Evolutionary conservation across 192 early-diverging fungal genomes (phyloP), one percentile per base, ranked within the genome.

Genomic region (Podochytrium sp.): DNA sequence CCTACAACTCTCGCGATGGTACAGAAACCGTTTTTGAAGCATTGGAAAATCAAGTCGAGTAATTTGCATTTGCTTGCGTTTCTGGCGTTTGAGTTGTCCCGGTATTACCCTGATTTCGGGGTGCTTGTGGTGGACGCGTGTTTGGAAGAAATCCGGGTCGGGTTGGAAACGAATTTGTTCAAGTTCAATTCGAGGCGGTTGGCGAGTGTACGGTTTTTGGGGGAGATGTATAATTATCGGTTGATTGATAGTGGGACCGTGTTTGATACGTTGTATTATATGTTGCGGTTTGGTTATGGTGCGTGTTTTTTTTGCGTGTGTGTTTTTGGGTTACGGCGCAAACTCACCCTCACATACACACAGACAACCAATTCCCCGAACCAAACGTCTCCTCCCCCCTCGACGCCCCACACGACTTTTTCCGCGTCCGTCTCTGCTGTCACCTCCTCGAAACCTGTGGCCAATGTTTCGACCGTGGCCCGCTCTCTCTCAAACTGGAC

Each of bases 31-130:
- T 98, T 99, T 62, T 85, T 85, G 64, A 97, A 98, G 72, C 82
- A 94, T 27, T 96, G 94, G 95, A 96, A 97, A 79, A 86, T 98
- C 63, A 95, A 95, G 76, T 94, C 90, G 75, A 87, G 90, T 59
- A 93, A 96, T 63, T 81, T 98, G 34, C 89, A 92, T 43, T 73
- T 95, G 60, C 83, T 95, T 76, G 93, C 96, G 3, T 94, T 91
- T 76, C 73, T 96, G 14, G 89, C 90, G 1, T 87, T 84, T 14
- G 92, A 92, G 29, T 83, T 98, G 53, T 84, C 90, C 25, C 83
- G 87, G 18, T 90, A 92, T 69, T 91, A 98, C 64, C 91, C 95
- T 18, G 90, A 89, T 41, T 95, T 99, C 84, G 93, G 92, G 4
- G 85, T 97, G 2, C 76, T 83, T n/a, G 83, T 99, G 1, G 93